A percentile compares a stretch with the other conserved stretches of the same genome.
phyloP scores from a whole-genome alignment of 2,329 filamentous ascomycete genomes.

The Hypoxylon sp. region DNA sequence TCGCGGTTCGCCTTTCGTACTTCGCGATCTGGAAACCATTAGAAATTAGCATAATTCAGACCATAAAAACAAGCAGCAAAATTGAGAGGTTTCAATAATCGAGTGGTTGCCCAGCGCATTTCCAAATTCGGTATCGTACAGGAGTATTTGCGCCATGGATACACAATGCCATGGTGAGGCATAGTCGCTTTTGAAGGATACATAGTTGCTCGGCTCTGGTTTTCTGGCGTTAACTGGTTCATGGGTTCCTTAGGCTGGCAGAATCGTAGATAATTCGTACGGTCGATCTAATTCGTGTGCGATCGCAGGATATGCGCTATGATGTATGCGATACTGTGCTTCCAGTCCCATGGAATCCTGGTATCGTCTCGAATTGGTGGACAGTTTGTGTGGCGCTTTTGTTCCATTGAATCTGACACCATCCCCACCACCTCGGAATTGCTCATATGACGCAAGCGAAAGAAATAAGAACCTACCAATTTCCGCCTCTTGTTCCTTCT shows the following conservation, averaged over 20 bases:
- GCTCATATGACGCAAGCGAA: slow-evolving; percentile 13
- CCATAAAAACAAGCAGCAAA: slow-evolving; percentile 8
- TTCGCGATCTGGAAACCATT: slow-evolving; percentile 43
- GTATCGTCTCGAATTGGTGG: slow-evolving; percentile 12
- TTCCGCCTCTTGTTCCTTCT: slow-evolving; percentile 95
- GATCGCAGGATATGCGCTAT: slow-evolving; percentile 1
- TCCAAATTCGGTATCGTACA: slow-evolving; percentile 12
- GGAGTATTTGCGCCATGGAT: no score
- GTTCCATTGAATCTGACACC: background rate
- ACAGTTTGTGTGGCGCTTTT: slow-evolving; percentile 1
- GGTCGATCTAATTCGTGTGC: slow-evolving; percentile 6
- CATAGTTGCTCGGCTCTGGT: no score
- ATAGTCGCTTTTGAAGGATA: no score
- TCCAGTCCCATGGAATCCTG: background rate
- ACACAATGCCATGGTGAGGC: no score
- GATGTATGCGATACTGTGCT: slow-evolving; percentile 2
- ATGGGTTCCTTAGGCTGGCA: slow-evolving; percentile 13
- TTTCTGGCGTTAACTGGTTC: slow-evolving; percentile 2
- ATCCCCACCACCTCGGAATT: background rate
- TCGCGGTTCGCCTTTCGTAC: slow-evolving; percentile 83
- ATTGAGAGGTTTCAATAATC: slow-evolving; percentile 2
- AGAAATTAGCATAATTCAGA: slow-evolving; percentile 35
- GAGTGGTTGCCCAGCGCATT: slow-evolving; percentile 8
- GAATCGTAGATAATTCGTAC: slow-evolving; percentile 6
- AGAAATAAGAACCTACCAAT: slow-evolving; percentile 72